phyloP scores from a whole-genome alignment of 208 protist species.

The Vickermania spadyakhi region DNA sequence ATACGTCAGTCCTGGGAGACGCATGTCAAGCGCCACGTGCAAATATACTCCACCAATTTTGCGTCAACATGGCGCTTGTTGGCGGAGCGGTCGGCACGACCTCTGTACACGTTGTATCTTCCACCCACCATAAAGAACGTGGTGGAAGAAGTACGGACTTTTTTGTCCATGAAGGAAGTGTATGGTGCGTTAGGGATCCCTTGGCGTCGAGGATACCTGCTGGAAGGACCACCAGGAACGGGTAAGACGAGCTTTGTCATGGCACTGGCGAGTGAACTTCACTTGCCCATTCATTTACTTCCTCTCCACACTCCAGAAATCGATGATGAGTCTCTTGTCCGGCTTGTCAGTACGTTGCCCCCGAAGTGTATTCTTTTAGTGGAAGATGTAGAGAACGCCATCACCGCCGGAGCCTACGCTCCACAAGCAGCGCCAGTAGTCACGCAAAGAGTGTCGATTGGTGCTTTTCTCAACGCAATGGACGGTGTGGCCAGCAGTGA shows the following conservation, averaged over 20 bases:
- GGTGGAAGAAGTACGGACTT: constrained; percentile 70
- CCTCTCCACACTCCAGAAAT: constrained; percentile 71
- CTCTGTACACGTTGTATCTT: constrained; percentile 67
- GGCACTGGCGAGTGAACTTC: constrained; percentile 87
- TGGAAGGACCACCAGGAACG: constrained; percentile 91
- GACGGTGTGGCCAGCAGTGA: constrained; percentile 92
- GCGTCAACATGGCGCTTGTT: constrained; percentile 54
- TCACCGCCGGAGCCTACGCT: not conserved
- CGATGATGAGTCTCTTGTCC: constrained; percentile 79
- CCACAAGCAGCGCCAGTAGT: not conserved
- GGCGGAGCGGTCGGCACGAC: constrained; percentile 45
- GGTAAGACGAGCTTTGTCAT: constrained; percentile 92
- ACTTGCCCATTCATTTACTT: constrained; percentile 87
- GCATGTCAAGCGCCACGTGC: constrained; percentile 42
- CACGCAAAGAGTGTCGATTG: constrained; percentile 73
- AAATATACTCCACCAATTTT: constrained; percentile 56
- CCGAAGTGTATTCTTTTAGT: constrained; percentile 85
- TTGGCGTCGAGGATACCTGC: constrained; percentile 92
- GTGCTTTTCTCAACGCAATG: constrained; percentile 92
- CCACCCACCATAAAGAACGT: constrained; percentile 34
- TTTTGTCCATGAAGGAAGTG: constrained; percentile 62
- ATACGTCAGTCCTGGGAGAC: constrained; percentile 44
- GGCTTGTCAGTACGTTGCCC: constrained; percentile 69
- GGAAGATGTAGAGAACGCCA: constrained; percentile 90
- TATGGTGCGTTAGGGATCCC: constrained; percentile 90